Evolutionary conservation across 306 rosid genomes (phyloP).

Genomic region (Cicer cuneatum): DNA sequence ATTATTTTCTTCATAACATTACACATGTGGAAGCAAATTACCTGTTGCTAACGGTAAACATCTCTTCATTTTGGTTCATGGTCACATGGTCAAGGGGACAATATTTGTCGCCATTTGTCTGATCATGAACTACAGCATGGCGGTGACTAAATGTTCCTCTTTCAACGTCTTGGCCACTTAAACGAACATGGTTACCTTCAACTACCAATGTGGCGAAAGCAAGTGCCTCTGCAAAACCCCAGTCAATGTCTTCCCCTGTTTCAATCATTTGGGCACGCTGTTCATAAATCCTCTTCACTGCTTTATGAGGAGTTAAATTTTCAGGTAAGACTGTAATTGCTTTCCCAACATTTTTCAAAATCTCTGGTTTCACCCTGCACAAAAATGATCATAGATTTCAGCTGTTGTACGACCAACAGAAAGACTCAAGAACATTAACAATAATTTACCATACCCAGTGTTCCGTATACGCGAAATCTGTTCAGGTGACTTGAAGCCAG

Average conservation of each 20-base stretch:
- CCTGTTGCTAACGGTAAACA: slow-evolving; percentile 99
- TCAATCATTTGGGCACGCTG: slow-evolving; percentile 85
- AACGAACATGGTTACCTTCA: slow-evolving; percentile 89
- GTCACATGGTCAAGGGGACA: slow-evolving; percentile 83
- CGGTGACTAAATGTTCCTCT: slow-evolving; percentile 98
- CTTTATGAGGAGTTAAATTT: slow-evolving; percentile 77
- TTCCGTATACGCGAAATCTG: slow-evolving; percentile 84
- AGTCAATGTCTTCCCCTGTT: slow-evolving; percentile 85
- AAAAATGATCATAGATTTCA: slow-evolving; percentile 40
- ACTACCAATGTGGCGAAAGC: slow-evolving; percentile 86
- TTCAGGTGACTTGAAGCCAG: slow-evolving; percentile 96
- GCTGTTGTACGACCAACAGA: neutral
- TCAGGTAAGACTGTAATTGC: slow-evolving; percentile 81
- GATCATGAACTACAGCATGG: slow-evolving; percentile 90
- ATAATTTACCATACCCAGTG: slow-evolving; percentile 68
- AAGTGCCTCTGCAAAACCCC: slow-evolving; percentile 97
- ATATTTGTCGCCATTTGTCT: slow-evolving; percentile 71
- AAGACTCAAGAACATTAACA: slow-evolving; percentile 35
- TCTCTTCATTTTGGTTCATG: slow-evolving; percentile 77
- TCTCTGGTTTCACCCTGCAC: slow-evolving; percentile 83
- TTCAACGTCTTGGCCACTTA: slow-evolving; percentile 97
- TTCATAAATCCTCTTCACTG: slow-evolving; percentile 86
- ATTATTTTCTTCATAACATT: slow-evolving; percentile 13
- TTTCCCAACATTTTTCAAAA: slow-evolving; percentile 83
- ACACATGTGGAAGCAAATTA: slow-evolving; percentile 37